Percentiles rank a stretch among this genome's conserved stretches.
These are phyloP conservation scores for Westerdykella aurantiaca DNA, from an alignment of 2,329 filamentous ascomycete species.

Conservation along the genomic window DNA sequence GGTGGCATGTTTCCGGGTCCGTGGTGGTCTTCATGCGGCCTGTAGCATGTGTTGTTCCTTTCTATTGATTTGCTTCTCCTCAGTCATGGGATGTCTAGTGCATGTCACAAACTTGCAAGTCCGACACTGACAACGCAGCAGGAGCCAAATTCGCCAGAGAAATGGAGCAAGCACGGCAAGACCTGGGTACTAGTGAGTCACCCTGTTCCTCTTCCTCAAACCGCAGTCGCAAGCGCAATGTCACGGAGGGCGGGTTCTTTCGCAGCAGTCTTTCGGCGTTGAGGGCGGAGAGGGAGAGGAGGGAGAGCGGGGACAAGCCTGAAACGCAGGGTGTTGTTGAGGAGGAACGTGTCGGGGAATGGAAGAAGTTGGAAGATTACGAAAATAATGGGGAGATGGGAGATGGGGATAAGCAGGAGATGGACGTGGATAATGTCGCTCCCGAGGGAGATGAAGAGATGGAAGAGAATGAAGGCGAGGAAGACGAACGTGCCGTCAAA, in stretches of 20 bases:
- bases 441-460: too few relatives aligned
- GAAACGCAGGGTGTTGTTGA: background rate
- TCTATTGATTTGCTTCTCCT: conserved; percentile 5
- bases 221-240: background rate
- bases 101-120: background rate
- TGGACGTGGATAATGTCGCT: too few relatives aligned
- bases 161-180: conserved; percentile 23
- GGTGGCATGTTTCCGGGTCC: background rate
- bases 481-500: too few relatives aligned
- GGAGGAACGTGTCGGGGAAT: background rate
- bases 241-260: conserved; percentile 22
- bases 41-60: too few relatives aligned
- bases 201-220: conserved; percentile 3
- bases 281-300: conserved; percentile 15
- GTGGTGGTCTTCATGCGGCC: too few relatives aligned
- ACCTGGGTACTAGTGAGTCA: conserved; percentile 33
- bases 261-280: conserved; percentile 19
- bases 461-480: too few relatives aligned
- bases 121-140: conserved; percentile 9
- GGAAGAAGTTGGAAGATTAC: background rate
- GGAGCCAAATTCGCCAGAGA: conserved; percentile 28
- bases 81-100: background rate
- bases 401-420: too few relatives aligned
- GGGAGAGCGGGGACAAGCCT: conserved; percentile 8
- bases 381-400: background rate